These are phyloP conservation scores for Prunella vulgaris DNA, from an alignment of 257 asterid genomes.

Conservation along the genomic window DNA sequence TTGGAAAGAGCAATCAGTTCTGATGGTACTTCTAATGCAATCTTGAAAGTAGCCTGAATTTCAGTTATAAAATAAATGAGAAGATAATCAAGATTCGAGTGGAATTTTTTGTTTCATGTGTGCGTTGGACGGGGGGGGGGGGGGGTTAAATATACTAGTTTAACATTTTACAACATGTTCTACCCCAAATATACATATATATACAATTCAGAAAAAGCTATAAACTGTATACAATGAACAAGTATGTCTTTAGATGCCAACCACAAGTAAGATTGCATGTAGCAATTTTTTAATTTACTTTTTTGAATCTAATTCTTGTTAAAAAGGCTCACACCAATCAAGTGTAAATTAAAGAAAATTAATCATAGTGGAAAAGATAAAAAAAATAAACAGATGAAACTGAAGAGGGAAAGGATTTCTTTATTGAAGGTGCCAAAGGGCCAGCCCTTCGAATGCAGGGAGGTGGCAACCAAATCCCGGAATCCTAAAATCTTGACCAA, in stretches of 20 bases:
- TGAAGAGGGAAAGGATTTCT: neutral
- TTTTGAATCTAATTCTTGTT: no score
- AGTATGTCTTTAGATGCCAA: neutral
- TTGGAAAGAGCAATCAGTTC: conserved; percentile 89
- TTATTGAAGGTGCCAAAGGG: neutral
- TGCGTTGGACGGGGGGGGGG: no score
- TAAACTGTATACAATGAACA: neutral
- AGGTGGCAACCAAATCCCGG: neutral
- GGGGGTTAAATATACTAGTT: no score
- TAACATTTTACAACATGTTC: neutral
- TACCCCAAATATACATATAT: neutral
- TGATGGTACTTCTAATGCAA: conserved; percentile 84
- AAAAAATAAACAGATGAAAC: neutral
- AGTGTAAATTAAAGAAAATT: neutral
- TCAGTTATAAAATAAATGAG: conserved; percentile 9
- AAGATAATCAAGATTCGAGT: conserved; percentile 9
- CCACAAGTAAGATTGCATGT: neutral
- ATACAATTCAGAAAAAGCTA: neutral
- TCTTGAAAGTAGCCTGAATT: conserved; percentile 79
- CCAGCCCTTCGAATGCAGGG: neutral
- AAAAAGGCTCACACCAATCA: conserved; percentile 9
- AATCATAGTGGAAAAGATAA: neutral
- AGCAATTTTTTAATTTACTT: neutral
- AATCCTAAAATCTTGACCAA: neutral
- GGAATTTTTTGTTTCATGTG: neutral